Conservation (phyloP, 768 basidiomycete genomes). For the Roridomyces roridus region DNA sequence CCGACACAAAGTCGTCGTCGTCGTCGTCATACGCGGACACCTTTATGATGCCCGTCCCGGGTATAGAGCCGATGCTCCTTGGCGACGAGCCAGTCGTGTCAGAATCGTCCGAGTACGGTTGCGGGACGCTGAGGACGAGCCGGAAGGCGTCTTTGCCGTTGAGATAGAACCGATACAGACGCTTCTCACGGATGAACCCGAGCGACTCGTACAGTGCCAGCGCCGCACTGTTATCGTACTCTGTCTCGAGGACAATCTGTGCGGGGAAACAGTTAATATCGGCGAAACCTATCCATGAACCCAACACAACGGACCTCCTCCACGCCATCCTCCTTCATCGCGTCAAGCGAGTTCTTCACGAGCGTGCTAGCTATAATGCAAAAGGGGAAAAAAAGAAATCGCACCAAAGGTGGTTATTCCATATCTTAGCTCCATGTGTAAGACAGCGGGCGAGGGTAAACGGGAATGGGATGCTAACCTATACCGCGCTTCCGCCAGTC, state of each 20-base stretch:
- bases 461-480: conserved; percentile 60
- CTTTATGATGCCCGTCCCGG: conserved; percentile 44
- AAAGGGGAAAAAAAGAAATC: conserved; percentile 46
- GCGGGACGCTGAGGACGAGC: conserved; percentile 69
- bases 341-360: conserved; percentile 80
- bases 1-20: conserved; percentile 41
- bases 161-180: conserved; percentile 93
- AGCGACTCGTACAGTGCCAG: conserved; percentile 89
- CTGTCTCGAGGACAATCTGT: conserved; percentile 94
- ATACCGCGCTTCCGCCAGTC: conserved; percentile 90
- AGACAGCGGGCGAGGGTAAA: conserved; percentile 49
- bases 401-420: conserved; percentile 53
- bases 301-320: conserved; percentile 72
- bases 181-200: conserved; percentile 96
- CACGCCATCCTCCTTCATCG: conserved; percentile 83
- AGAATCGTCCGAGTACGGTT: conserved; percentile 40
- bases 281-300: not conserved
- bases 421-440: conserved; percentile 40
- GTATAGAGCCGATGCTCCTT: conserved; percentile 22
- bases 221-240: conserved; percentile 90
- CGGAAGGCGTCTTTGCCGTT: conserved; percentile 97
- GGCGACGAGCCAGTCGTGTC: conserved; percentile 35
- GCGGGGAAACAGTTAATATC: not conserved
- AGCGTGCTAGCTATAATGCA: conserved; percentile 76
- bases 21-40: conserved; percentile 54